Conservation (phyloP, 2,329 filamentous ascomycete species). For the Pochonia chlamydosporia region DNA sequence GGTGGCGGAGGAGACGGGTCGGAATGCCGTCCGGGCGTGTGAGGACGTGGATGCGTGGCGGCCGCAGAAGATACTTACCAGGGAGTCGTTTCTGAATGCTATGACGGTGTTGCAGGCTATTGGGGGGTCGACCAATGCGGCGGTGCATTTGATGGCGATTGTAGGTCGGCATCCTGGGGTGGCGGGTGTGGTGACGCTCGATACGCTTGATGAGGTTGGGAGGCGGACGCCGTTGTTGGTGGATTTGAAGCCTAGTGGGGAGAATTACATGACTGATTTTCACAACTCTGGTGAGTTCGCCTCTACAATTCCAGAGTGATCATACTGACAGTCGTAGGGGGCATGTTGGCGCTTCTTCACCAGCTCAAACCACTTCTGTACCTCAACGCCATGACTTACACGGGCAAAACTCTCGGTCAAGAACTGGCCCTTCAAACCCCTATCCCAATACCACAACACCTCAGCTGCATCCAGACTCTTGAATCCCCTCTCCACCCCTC, state of each 20-base stretch:
- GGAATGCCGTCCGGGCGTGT: conserved; percentile 61
- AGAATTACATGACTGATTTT: conserved; percentile 85
- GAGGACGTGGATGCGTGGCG: conserved; percentile 58
- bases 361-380: conserved; percentile 70
- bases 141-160: conserved; percentile 84
- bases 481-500: conserved; percentile 59
- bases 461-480: conserved; percentile 59
- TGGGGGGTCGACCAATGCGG: conserved; percentile 79
- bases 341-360: conserved; percentile 76
- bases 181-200: conserved; percentile 57
- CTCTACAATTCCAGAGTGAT: too few relatives aligned
- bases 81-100: conserved; percentile 75
- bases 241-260: conserved; percentile 79
- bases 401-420: conserved; percentile 74
- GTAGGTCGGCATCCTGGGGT: conserved; percentile 66
- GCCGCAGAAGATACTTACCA: conserved; percentile 66
- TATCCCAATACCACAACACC: conserved; percentile 36
- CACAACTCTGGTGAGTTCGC: conserved; percentile 56
- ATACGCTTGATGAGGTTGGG: conserved; percentile 74
- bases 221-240: conserved; percentile 75
- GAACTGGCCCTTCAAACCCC: conserved; percentile 67
- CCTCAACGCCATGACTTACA: conserved; percentile 74
- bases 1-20: conserved; percentile 68
- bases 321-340: too few relatives aligned
- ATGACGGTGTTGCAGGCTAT: conserved; percentile 82